A percentile compares a stretch with the other conserved stretches of the same genome.
phyloP scores from a whole-genome alignment of 805 yeast genomes.

The Cephaloascus fragrans region DNA sequence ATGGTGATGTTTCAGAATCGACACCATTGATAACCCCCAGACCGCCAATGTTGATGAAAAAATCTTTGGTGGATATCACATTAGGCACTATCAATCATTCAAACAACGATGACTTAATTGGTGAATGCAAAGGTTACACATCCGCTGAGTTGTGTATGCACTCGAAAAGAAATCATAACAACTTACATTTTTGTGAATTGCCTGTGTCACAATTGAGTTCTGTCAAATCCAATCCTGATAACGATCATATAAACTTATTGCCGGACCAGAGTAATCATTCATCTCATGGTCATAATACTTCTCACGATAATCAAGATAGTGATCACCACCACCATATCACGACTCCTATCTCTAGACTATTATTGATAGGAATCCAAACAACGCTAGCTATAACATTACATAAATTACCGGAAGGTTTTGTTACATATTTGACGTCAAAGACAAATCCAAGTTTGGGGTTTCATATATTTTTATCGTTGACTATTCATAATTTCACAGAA shows the following conservation, averaged over 20 bases:
- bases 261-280: not conserved
- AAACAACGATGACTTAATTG: constrained; percentile 17
- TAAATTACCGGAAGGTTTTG: constrained; percentile 92
- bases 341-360: constrained; percentile 67
- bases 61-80: constrained; percentile 9
- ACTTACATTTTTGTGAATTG: constrained; percentile 29
- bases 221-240: not conserved
- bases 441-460: constrained; percentile 56
- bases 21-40: not conserved
- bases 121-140: constrained; percentile 40
- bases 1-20: not conserved
- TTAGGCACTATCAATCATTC: constrained; percentile 1
- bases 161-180: constrained; percentile 3
- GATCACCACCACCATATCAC: constrained; percentile 76
- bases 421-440: constrained; percentile 68
- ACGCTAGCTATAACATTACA: constrained; percentile 80
- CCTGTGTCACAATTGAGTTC: constrained; percentile 11
- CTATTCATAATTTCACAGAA: constrained; percentile 86
- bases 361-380: constrained; percentile 87
- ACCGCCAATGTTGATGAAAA: constrained; percentile 4
- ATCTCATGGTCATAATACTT: not conserved
- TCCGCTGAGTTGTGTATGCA: constrained; percentile 26
- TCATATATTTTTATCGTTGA: constrained; percentile 72
- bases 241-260: not conserved
- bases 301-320: constrained; percentile 17